A percentile compares a stretch with the other conserved stretches of the same genome.
Evolutionary conservation across 371 early-diverging fungal genomes (phyloP).

Genomic region (Syncephalastrum sp.): DNA sequence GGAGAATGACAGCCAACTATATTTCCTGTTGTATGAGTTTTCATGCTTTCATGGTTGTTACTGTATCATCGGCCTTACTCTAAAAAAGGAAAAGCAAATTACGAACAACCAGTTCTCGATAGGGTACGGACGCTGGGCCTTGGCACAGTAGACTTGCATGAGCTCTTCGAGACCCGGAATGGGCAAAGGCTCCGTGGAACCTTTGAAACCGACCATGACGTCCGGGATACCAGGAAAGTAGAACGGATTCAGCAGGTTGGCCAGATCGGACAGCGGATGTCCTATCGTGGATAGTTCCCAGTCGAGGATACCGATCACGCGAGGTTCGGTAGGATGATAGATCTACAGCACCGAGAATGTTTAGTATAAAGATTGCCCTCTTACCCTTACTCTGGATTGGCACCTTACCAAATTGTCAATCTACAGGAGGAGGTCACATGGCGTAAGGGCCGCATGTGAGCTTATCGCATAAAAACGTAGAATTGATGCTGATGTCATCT

Average conservation of each 20-base stretch:
- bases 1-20: conserved; percentile 59
- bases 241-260: conserved; percentile 82
- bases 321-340: conserved; percentile 79
- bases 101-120: conserved; percentile 65
- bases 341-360: conserved; percentile 30
- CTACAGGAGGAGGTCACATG: conserved; percentile 14
- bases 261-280: conserved; percentile 89
- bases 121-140: conserved; percentile 59
- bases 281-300: conserved; percentile 96
- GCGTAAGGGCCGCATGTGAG: too few relatives aligned
- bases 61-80: conserved; percentile 30
- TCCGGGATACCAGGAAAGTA: conserved; percentile 40
- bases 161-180: conserved; percentile 64
- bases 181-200: conserved; percentile 46
- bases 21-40: too few relatives aligned
- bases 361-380: not conserved
- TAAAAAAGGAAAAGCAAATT: conserved; percentile 33
- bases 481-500: too few relatives aligned
- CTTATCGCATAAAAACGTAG: too few relatives aligned
- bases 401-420: conserved; percentile 67
- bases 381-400: too few relatives aligned
- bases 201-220: conserved; percentile 38
- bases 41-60: too few relatives aligned
- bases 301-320: conserved; percentile 90
- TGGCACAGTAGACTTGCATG: conserved; percentile 64